These are phyloP conservation scores for Flaveria sonorensis DNA, from an alignment of 129 eudicot species.

Conservation along the genomic window DNA sequence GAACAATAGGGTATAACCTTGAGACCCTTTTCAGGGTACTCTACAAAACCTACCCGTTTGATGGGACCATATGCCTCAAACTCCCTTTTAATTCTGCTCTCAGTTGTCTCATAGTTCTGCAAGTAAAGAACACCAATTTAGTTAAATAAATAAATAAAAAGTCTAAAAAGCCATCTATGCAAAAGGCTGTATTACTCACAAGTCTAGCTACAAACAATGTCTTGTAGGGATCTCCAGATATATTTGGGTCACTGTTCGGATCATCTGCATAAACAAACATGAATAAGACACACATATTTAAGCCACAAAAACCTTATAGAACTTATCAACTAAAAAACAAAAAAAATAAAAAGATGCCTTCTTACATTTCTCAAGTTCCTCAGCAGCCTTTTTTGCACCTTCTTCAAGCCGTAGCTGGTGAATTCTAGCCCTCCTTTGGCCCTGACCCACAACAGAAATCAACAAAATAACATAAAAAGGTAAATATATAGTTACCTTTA, in stretches of 20 bases:
- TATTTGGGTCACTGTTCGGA: slow-evolving; percentile 79
- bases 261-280: slow-evolving; percentile 60
- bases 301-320: background rate
- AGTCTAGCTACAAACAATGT: slow-evolving; percentile 91
- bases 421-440: slow-evolving; percentile 76
- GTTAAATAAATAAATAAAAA: background rate
- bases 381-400: slow-evolving; percentile 93
- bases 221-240: slow-evolving; percentile 97
- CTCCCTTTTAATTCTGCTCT: slow-evolving; percentile 98
- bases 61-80: slow-evolving; percentile 99
- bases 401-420: slow-evolving; percentile 84
- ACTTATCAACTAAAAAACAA: background rate
- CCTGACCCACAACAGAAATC: slow-evolving; percentile 40
- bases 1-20: slow-evolving; percentile 73
- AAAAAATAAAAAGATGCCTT: background rate
- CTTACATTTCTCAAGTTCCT: slow-evolving; percentile 87
- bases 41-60: slow-evolving; percentile 96
- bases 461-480: background rate
- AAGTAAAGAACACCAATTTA: slow-evolving; percentile 20
- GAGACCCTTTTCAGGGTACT: slow-evolving; percentile 66
- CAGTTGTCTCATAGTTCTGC: slow-evolving; percentile 97
- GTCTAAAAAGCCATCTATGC: slow-evolving; percentile 16
- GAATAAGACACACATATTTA: background rate
- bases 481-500: background rate
- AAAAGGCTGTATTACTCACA: slow-evolving; percentile 49